Percentiles rank a stretch among this genome's conserved stretches.
Conservation (phyloP, 2,329 filamentous ascomycete species). For the Pseudocercospora musae region DNA sequence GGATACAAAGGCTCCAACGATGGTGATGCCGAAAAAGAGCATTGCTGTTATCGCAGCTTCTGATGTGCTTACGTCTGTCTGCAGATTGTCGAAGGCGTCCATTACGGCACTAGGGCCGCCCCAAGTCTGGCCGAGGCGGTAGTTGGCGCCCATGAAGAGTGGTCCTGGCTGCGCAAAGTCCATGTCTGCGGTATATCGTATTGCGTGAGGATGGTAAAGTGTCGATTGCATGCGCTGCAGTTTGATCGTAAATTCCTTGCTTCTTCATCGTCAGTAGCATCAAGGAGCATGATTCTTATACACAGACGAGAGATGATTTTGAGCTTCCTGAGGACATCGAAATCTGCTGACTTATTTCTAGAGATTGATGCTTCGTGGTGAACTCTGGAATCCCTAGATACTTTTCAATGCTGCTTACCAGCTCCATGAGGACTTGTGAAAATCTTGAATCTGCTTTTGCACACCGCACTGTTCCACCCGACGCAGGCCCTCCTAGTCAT, state of each 20-base stretch:
- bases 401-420: neutral
- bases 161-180: neutral
- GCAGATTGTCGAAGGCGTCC: neutral
- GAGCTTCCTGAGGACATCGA: neutral
- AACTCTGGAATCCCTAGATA: neutral
- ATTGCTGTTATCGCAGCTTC: neutral
- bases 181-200: neutral
- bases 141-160: neutral
- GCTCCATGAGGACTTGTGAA: neutral
- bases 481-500: neutral
- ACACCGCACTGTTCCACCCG: neutral
- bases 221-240: neutral
- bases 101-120: neutral
- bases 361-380: neutral
- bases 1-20: neutral
- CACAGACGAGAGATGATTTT: neutral
- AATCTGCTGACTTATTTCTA: neutral
- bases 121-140: constrained; percentile 2
- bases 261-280: neutral
- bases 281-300: neutral
- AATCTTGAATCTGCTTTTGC: neutral
- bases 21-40: neutral
- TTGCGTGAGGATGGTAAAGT: neutral
- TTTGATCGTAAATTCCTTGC: neutral
- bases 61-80: neutral